Evolutionary conservation across 2,329 filamentous ascomycete species (phyloP).

Genomic region (Verticillium tricorpus): DNA sequence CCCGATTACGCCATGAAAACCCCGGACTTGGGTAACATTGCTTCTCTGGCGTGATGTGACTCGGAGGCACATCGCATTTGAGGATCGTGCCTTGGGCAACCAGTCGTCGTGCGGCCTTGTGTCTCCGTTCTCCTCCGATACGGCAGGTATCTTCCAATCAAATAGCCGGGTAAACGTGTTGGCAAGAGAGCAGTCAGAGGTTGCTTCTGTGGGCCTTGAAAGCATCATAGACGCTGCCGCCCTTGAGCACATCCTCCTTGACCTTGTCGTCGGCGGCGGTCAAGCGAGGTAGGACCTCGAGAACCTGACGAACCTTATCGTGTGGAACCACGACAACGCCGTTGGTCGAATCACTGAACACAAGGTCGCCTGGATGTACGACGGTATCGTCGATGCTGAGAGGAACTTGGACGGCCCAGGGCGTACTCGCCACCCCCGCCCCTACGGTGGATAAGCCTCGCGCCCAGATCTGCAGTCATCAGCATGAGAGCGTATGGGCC

Average conservation of each 20-base stretch:
- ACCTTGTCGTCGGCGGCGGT: slow-evolving; percentile 52
- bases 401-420: slow-evolving; percentile 47
- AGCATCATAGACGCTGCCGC: slow-evolving; percentile 60
- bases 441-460: slow-evolving; percentile 54
- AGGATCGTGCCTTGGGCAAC: not conserved
- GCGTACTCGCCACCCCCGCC: slow-evolving; percentile 49
- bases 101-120: not conserved
- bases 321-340: slow-evolving; percentile 65
- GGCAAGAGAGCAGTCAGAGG: slow-evolving; percentile 14
- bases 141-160: not conserved
- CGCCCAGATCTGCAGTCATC: slow-evolving; percentile 44
- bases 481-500: not conserved
- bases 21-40: not conserved
- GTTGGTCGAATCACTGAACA: slow-evolving; percentile 66
- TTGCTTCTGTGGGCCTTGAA: slow-evolving; percentile 53
- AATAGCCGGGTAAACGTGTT: too few species aligned
- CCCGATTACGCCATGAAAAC: not conserved
- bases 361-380: slow-evolving; percentile 56
- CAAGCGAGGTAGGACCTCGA: slow-evolving; percentile 53
- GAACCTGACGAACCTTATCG: slow-evolving; percentile 52
- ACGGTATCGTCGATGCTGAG: slow-evolving; percentile 37
- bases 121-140: not conserved
- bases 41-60: not conserved
- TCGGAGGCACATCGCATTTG: not conserved
- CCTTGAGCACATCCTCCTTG: slow-evolving; percentile 59